These are phyloP conservation scores for Debaryomyces psychrophilus DNA, from an alignment of 1,139 yeast genomes.

Conservation along the genomic window DNA sequence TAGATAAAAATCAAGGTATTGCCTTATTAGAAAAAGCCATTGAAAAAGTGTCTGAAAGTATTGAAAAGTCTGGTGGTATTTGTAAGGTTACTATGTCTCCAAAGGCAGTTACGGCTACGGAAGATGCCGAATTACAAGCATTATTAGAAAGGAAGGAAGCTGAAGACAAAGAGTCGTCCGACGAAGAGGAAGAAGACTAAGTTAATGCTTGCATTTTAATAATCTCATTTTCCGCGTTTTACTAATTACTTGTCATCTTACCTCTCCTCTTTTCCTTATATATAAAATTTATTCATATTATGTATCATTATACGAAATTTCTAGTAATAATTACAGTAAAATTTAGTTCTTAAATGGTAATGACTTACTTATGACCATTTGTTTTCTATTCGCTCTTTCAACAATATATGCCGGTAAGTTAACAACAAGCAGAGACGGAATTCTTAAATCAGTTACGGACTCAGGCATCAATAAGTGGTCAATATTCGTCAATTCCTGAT, in stretches of 20 bases:
- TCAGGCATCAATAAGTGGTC: slow-evolving; percentile 46
- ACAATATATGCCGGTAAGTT: slow-evolving; percentile 44
- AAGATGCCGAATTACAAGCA: slow-evolving; percentile 97
- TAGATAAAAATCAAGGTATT: slow-evolving; percentile 89
- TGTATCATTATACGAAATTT: slow-evolving; percentile 9
- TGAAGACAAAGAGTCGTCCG: slow-evolving; percentile 49
- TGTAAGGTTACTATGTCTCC: slow-evolving; percentile 97
- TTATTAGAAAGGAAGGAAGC: slow-evolving; percentile 65
- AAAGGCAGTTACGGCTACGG: slow-evolving; percentile 97
- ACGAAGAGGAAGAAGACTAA: slow-evolving; percentile 42
- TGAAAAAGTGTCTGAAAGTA: slow-evolving; percentile 68
- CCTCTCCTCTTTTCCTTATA: slow-evolving; percentile 10
- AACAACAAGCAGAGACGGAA: slow-evolving; percentile 40
- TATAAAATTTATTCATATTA: slow-evolving; percentile 14
- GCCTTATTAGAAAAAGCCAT: slow-evolving; percentile 79
- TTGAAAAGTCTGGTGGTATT: slow-evolving; percentile 77
- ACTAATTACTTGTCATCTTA: slow-evolving; percentile 8
- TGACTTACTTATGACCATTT: slow-evolving; percentile 34
- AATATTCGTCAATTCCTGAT: slow-evolving; percentile 42
- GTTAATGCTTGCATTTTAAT: slow-evolving; percentile 4
- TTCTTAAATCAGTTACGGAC: slow-evolving; percentile 38
- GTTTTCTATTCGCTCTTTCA: slow-evolving; percentile 45
- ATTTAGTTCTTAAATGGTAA: slow-evolving; percentile 20
- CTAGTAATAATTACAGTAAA: slow-evolving; percentile 10
- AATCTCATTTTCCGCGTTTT: slow-evolving; percentile 4